Base-by-base conservation (phyloP, 2,329 filamentous ascomycete genomes). In the Chrysoporthe cubensis region DNA sequence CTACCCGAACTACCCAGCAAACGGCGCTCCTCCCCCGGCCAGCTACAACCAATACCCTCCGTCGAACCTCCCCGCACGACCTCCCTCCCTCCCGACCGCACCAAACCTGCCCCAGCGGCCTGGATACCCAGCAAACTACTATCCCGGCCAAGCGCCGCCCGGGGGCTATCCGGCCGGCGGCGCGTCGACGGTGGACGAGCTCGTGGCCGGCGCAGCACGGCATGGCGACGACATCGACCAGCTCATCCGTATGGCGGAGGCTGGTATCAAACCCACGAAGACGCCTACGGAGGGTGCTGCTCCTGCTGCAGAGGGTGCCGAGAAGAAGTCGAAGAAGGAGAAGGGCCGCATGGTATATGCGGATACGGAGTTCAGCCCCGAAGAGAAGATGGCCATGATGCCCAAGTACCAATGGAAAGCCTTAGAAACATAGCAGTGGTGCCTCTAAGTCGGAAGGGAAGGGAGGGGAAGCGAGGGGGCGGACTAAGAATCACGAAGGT, bases 371-470 rank as follows among this genome's bases (percentile, higher is more conserved):
- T 82, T 89, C 75, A 96, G 92, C 74, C 92, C 93, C 1, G 94
- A 97, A 81, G 94, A 97, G 84, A 93, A 90, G 80, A 94, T 97
- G 92, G 91, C 93, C 40, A 81, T 83, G 76, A 82, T 96, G 81
- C 84, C 91, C 70, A 90, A 88, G 79, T 97, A 96, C 82, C 88
- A 90, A 74, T 91, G 42, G 72, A 65, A 48, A 66, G 56, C 54
- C 56, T n/a, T 46, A 21, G 37, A 54, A 13, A 57, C 48, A 59
- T 67, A 61, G 62, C 32, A 32, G 16, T 13, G 14, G 34, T 5
- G 34, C 3, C 3, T 3, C 18, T 6, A n/a, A 5, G 3, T 18
- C 16, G 32, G 52, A 18, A 6, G 34, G 34, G 21, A 34, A 21
- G 21, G 18, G 14, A 57, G 8, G 26, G 52, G 26, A 18, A 37